Evolutionary conservation across 169 alveolate genomes (phyloP), one percentile per base, ranked within the genome.

Genomic region (Plasmodium gallinaceum): DNA sequence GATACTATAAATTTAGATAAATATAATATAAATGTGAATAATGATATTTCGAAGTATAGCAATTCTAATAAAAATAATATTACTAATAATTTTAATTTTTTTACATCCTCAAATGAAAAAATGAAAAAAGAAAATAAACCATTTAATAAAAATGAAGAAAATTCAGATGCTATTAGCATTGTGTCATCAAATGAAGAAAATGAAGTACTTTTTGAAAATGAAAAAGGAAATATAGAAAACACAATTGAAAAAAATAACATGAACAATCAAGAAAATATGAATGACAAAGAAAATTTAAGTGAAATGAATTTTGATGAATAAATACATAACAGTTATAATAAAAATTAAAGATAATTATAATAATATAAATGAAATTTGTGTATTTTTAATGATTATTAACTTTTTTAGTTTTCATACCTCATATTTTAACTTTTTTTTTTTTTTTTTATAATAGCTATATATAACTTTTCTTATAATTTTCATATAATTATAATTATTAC

Each of bases 181-280:
- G 9, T 24, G 5, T 74, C 88, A 42, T 74, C 88, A 10, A 32
- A 74, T 61, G 88, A 61, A 46, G 88, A 74, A n/a, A 42, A 26
- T 45, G 83, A 71, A 45, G n/a, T 9, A 14, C 10, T 4, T 14
- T 37, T 32, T 42, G 74, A 65, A 37, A 24, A 68, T 42, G 68
- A 26, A 4, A 75, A 39, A 0, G 75, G 26, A 7, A 54, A 39
- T 14, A 68, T 14, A 18, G 61, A 65, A 9, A 57, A 12, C 7
- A 8, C n/a, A 0, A 24, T 16, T 24, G 43, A 18, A 4, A 3
- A 20, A 20, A 24, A 60, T 24, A 26, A 24, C 7, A 3, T 8
- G 16, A 20, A 2, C 39, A 26, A 18, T 24, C 8, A 20, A 20
- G 39, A 60, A 16, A 26, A 20, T 24, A 2, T 10, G 0, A 24